Evolutionary conservation across 768 basidiomycete species (phyloP).

Genomic region (Naematelia aurantialba): DNA sequence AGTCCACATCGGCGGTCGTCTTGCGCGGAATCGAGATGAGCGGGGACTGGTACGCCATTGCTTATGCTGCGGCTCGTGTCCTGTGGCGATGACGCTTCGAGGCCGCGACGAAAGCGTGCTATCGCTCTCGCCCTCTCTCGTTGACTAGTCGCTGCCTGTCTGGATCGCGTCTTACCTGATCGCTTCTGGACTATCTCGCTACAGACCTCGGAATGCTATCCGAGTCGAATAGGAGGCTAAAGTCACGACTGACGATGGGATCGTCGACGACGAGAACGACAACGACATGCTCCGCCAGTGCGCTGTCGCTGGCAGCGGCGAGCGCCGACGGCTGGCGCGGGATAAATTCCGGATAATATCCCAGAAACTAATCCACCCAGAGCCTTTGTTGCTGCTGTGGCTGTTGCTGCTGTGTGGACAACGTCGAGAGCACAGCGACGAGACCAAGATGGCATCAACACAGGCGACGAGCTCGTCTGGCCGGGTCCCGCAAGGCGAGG

Average conservation of each 20-base stretch:
- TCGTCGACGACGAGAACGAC: background rate
- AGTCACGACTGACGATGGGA: background rate
- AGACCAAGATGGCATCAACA: background rate
- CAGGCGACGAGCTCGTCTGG: slow-evolving; percentile 40
- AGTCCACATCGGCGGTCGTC: slow-evolving; percentile 93
- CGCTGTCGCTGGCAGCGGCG: too few species aligned
- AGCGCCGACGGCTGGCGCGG: background rate
- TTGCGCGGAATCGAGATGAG: slow-evolving; percentile 91
- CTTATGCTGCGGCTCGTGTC: background rate
- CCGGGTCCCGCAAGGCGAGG: slow-evolving; percentile 42
- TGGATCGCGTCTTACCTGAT: too few species aligned
- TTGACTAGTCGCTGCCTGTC: too few species aligned
- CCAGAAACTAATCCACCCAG: background rate
- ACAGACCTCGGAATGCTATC: too few species aligned
- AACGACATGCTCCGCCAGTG: too few species aligned
- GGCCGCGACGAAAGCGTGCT: slow-evolving; percentile 1
- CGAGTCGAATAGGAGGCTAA: too few species aligned
- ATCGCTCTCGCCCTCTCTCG: background rate
- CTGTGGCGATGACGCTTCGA: slow-evolving; percentile 1
- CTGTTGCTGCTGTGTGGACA: too few species aligned
- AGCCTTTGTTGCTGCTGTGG: too few species aligned
- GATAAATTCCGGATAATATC: background rate
- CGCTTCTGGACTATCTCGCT: too few species aligned
- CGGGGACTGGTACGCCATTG: slow-evolving; percentile 54
- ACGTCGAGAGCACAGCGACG: too few species aligned